Conservation (phyloP, 2,329 filamentous ascomycete species). For the Dactylellina leptospora region DNA sequence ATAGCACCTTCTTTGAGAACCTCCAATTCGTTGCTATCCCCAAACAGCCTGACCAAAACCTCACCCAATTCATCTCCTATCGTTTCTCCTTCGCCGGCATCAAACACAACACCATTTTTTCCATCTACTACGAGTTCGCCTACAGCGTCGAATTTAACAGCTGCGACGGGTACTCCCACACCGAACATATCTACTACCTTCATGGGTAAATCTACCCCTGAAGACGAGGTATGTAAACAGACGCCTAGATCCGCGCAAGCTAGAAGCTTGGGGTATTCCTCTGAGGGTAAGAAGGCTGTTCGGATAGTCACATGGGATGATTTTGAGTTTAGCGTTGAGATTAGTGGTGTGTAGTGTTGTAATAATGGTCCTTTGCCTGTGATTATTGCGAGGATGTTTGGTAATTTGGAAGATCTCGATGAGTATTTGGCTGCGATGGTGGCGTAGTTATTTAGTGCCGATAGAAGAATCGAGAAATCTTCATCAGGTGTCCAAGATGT, state of each 20-base stretch:
- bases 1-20: conserved; percentile 74
- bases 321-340: conserved; percentile 67
- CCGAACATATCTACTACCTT: conserved; percentile 99
- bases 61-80: conserved; percentile 69
- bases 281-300: conserved; percentile 84
- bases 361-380: conserved; percentile 93
- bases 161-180: conserved; percentile 87
- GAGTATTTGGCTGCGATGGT: conserved; percentile 53
- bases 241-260: conserved; percentile 88
- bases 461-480: conserved; percentile 87
- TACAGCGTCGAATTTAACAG: conserved; percentile 86
- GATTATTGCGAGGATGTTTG: conserved; percentile 83
- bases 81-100: conserved; percentile 61
- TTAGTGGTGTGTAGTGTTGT: conserved; percentile 74
- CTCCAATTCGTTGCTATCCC: conserved; percentile 64
- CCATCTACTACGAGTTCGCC: conserved; percentile 88
- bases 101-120: conserved; percentile 85
- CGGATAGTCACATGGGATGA: conserved; percentile 75
- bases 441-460: conserved; percentile 77
- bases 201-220: conserved; percentile 96
- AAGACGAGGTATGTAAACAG: conserved; percentile 90
- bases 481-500: conserved; percentile 98
- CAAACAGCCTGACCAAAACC: conserved; percentile 64
- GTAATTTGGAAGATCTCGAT: conserved; percentile 62
- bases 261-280: conserved; percentile 84